A percentile compares a stretch with the other conserved stretches of the same genome.
Conservation (phyloP, 371 early-diverging fungal genomes). For the Zopfochytrium polystomum region DNA sequence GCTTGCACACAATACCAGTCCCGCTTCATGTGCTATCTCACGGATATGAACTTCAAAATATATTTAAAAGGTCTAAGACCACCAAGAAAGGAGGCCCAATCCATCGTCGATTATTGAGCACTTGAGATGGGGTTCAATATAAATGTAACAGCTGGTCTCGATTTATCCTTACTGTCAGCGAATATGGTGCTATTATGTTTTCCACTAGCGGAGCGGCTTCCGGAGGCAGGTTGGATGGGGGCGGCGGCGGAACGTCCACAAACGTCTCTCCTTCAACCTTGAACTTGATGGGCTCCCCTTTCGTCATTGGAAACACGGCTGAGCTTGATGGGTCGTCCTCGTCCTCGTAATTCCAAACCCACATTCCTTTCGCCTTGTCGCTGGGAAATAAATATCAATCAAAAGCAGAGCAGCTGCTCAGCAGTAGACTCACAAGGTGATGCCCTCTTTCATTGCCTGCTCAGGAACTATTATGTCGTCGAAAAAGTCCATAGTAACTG, state of each 20-base stretch:
- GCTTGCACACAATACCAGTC: no score
- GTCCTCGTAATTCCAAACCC: slow-evolving; percentile 80
- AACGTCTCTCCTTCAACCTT: slow-evolving; percentile 73
- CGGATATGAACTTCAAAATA: no score
- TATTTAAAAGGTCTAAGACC: no score
- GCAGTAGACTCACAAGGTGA: slow-evolving; percentile 56
- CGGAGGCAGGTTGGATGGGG: background rate
- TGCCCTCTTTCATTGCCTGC: slow-evolving; percentile 38
- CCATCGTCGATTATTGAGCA: slow-evolving; percentile 71
- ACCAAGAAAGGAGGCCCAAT: slow-evolving; percentile 74
- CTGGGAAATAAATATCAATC: slow-evolving; percentile 7
- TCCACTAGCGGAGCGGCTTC: background rate
- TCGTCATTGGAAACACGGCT: slow-evolving; percentile 56
- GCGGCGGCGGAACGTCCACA: slow-evolving; percentile 55
- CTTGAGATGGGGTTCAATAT: slow-evolving; percentile 29
- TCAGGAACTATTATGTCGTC: slow-evolving; percentile 86
- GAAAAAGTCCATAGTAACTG: slow-evolving; percentile 85
- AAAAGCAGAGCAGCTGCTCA: background rate
- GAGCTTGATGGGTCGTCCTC: slow-evolving; percentile 58
- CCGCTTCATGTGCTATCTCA: no score
- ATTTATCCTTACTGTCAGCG: no score
- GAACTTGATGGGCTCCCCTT: slow-evolving; percentile 75
- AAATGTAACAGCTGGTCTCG: no score
- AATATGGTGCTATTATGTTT: no score
- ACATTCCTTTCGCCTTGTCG: slow-evolving; percentile 65